A percentile compares a stretch with the other conserved stretches of the same genome.
Evolutionary conservation across 768 basidiomycete species (phyloP).

Genomic region (Roridomyces roridus): DNA sequence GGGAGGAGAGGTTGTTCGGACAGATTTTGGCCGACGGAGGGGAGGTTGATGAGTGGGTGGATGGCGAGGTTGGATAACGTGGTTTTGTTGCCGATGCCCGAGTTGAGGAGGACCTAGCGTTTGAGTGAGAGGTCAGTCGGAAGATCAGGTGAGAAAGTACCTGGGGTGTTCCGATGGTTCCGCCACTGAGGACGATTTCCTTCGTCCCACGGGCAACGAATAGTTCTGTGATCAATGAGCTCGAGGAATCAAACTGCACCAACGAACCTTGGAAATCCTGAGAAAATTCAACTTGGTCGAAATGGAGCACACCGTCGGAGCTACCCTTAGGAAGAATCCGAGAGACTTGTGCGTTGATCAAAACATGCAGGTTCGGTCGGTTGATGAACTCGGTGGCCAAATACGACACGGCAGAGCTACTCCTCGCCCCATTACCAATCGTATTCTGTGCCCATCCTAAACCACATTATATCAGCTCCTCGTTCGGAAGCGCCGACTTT

Average conservation of each 20-base stretch:
- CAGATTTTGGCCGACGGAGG: conserved; percentile 34
- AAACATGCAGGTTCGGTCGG: conserved; percentile 37
- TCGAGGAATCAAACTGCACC: no score
- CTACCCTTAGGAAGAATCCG: conserved; percentile 9
- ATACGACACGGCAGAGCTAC: conserved; percentile 40
- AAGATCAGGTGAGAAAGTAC: no score
- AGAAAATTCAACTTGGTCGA: conserved; percentile 27
- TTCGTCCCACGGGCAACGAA: conserved; percentile 29
- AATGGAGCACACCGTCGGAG: conserved; percentile 9
- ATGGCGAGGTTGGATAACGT: conserved; percentile 25
- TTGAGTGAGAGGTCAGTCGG: no score
- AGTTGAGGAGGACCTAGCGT: no score
- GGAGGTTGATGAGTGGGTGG: conserved; percentile 25
- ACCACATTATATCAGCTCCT: no score
- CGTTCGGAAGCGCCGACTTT: no score
- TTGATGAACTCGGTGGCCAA: conserved; percentile 27
- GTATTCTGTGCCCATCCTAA: no score
- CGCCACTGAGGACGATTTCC: conserved; percentile 40
- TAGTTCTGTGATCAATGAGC: conserved; percentile 8
- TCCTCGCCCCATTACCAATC: conserved; percentile 32
- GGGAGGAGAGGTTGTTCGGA: conserved; percentile 30
- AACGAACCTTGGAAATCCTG: conserved; percentile 21
- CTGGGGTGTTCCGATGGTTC: conserved; percentile 36
- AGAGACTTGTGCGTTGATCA: conserved; percentile 33
- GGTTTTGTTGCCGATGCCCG: conserved; percentile 35